Evolutionary conservation across 2,329 filamentous ascomycete species (phyloP).

Genomic region (Colletotrichum kahawae): DNA sequence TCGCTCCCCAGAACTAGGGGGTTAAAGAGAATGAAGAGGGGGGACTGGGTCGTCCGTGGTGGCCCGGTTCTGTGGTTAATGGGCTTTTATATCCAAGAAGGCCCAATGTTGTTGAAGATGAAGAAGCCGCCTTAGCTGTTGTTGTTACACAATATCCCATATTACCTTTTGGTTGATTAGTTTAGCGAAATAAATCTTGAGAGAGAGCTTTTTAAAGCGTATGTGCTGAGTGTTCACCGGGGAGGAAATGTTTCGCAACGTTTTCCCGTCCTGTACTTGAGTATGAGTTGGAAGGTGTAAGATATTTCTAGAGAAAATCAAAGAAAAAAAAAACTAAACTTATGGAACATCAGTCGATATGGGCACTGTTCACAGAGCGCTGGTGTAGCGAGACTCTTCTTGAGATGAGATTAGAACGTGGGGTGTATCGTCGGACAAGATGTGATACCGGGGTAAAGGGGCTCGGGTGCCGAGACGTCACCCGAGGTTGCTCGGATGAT

Average conservation of each 20-base stretch:
- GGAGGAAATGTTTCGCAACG: neutral
- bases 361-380: neutral
- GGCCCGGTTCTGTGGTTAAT: neutral
- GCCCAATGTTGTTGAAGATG: neutral
- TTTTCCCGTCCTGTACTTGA: neutral
- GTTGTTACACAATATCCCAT: neutral
- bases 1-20: neutral
- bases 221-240: neutral
- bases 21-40: neutral
- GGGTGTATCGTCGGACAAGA: neutral
- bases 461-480: neutral
- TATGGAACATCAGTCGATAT: neutral
- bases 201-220: neutral
- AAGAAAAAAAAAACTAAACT: neutral
- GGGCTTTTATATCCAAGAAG: neutral
- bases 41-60: fast-evolving
- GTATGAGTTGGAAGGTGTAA: neutral
- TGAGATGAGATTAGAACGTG: neutral
- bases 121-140: neutral
- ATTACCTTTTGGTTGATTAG: neutral
- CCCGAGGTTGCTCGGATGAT: neutral
- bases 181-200: neutral
- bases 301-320: neutral
- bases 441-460: neutral
- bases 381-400: neutral